phyloP scores from a whole-genome alignment of 2,329 filamentous ascomycete species.

The Eutypella sp. region DNA sequence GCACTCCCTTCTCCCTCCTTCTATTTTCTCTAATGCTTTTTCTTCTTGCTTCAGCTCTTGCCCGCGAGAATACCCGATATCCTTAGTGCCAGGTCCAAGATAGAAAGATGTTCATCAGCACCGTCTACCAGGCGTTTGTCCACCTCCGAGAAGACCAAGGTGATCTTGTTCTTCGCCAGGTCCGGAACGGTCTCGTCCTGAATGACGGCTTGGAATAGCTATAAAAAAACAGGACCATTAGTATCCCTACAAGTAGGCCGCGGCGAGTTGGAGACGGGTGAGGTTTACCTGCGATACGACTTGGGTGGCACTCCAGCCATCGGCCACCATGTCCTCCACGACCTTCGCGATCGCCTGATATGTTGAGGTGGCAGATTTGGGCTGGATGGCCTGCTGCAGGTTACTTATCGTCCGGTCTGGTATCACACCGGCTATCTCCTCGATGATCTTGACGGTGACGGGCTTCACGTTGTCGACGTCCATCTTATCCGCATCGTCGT shows the following conservation, averaged over 20 bases:
- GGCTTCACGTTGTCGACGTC: constrained; percentile 57
- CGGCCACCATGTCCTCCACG: constrained; percentile 86
- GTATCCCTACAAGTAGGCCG: constrained; percentile 8
- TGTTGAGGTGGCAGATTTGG: constrained; percentile 55
- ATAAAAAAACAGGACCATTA: constrained; percentile 9
- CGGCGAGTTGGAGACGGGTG: neutral
- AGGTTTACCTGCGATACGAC: constrained; percentile 68
- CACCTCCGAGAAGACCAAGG: constrained; percentile 83
- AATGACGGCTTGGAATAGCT: constrained; percentile 78
- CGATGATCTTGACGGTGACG: constrained; percentile 74
- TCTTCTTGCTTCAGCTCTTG: constrained; percentile 27
- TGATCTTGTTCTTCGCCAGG: constrained; percentile 83
- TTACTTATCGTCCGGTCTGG: constrained; percentile 66
- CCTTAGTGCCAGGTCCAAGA: constrained; percentile 78
- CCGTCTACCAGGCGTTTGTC: constrained; percentile 95
- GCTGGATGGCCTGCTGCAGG: constrained; percentile 72
- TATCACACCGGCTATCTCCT: constrained; percentile 95
- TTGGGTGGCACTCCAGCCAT: constrained; percentile 94
- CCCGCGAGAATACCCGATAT: constrained; percentile 68
- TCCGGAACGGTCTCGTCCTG: constrained; percentile 82
- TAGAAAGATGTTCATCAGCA: constrained; percentile 87
- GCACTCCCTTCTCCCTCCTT: constrained; percentile 3
- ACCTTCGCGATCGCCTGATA: constrained; percentile 74
- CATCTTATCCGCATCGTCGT: constrained; percentile 47
- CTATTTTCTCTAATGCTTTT: no score